phyloP scores from a whole-genome alignment of 257 asterid genomes.

The Solanum paucissectum region DNA sequence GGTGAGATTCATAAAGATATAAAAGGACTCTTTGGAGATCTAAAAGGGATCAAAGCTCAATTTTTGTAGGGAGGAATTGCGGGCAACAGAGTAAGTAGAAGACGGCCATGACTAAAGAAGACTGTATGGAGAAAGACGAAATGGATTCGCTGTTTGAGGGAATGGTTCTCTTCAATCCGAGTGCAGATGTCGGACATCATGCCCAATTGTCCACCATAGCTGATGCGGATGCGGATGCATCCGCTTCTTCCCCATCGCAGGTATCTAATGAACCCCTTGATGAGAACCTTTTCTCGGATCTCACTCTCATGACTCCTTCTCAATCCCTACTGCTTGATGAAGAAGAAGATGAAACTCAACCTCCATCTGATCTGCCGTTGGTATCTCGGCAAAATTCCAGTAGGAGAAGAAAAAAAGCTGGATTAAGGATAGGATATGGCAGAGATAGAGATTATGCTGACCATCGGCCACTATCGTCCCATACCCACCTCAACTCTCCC shows the following conservation, averaged over 20 bases:
- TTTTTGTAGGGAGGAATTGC: too few species aligned
- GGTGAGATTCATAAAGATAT: too few species aligned
- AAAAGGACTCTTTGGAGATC: too few species aligned
- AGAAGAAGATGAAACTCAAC: background rate
- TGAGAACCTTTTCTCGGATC: slow-evolving; percentile 42
- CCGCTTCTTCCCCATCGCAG: background rate
- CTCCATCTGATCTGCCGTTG: background rate
- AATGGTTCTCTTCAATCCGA: slow-evolving; percentile 28
- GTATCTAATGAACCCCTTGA: slow-evolving; percentile 11
- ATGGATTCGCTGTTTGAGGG: slow-evolving; percentile 43
- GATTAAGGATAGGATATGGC: slow-evolving; percentile 43
- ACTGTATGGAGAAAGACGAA: slow-evolving; percentile 1
- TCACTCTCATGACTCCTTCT: slow-evolving; percentile 16
- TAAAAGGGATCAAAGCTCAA: too few species aligned
- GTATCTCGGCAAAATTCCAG: slow-evolving; percentile 12
- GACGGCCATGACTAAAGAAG: background rate
- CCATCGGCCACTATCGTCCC: background rate
- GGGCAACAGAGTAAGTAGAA: background rate
- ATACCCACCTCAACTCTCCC: background rate
- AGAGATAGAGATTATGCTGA: slow-evolving; percentile 9
- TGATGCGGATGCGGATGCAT: too few species aligned
- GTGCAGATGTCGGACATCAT: background rate
- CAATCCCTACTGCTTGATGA: too few species aligned
- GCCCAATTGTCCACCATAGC: background rate
- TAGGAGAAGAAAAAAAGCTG: slow-evolving; percentile 31